Percentiles rank a stretch among this genome's conserved stretches.
Evolutionary conservation across 306 rosid species (phyloP).

Genomic region (Medicago truncatula): MtrunA17r5.0-ANR NC_053042.1:53556501-53557000

Average conservation of each 20-base stretch:
- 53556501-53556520: neutral
- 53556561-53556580: conserved; percentile 35
- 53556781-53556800: neutral
- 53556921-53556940: too few relatives aligned
- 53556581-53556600: conserved; percentile 60
- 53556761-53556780: conserved; percentile 31
- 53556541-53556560: neutral
- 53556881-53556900: too few relatives aligned
- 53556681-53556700: conserved; percentile 63
- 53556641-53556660: conserved; percentile 76
- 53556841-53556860: too few relatives aligned
- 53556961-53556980: neutral
- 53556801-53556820: neutral
- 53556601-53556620: conserved; percentile 77
- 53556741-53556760: conserved; percentile 65
- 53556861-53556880: too few relatives aligned
- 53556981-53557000: conserved; percentile 72
- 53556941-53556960: too few relatives aligned
- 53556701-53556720: conserved; percentile 66
- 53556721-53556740: conserved; percentile 66
- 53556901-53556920: too few relatives aligned
- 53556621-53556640: conserved; percentile 66
- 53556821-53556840: too few relatives aligned
- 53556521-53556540: neutral
- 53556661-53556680: conserved; percentile 82